Conservation (phyloP, 1,139 yeast species). For the Lodderomyces theae region DNA sequence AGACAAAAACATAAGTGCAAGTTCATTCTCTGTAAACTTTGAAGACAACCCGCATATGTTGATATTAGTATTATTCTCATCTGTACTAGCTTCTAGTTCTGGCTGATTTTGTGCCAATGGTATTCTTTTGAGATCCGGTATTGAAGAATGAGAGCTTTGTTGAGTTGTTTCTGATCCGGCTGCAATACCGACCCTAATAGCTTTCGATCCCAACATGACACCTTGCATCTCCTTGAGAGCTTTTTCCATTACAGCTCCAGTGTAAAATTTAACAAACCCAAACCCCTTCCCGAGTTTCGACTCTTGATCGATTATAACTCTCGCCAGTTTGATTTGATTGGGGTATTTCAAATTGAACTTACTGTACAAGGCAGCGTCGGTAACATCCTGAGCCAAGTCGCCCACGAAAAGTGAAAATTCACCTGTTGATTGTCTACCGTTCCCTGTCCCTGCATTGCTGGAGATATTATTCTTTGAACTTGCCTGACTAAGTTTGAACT, state of each 20-base stretch:
- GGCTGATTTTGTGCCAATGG: constrained; percentile 35
- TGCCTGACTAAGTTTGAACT: constrained; percentile 84
- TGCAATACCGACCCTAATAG: constrained; percentile 60
- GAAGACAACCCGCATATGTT: constrained; percentile 28
- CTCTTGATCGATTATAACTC: constrained; percentile 79
- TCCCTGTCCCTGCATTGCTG: constrained; percentile 1
- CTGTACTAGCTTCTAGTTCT: constrained; percentile 28
- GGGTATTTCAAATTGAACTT: constrained; percentile 69
- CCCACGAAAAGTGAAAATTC: constrained; percentile 59
- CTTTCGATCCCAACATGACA: constrained; percentile 65
- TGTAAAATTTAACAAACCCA: constrained; percentile 84
- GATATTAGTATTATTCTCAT: constrained; percentile 37
- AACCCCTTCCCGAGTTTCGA: constrained; percentile 81
- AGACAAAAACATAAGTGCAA: constrained; percentile 26
- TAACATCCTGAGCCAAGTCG: constrained; percentile 73
- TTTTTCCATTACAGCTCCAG: constrained; percentile 67
- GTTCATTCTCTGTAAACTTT: constrained; percentile 29
- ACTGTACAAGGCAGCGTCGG: constrained; percentile 67
- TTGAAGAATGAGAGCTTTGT: constrained; percentile 7
- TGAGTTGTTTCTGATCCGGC: constrained; percentile 18
- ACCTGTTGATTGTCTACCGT: background rate
- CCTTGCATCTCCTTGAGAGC: constrained; percentile 87
- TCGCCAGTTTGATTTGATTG: constrained; percentile 72
- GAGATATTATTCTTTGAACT: constrained; percentile 40
- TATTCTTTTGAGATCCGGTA: constrained; percentile 9